Evolutionary conservation across 2,329 filamentous ascomycete genomes (phyloP).

Genomic region (Alternaria atra): DNA sequence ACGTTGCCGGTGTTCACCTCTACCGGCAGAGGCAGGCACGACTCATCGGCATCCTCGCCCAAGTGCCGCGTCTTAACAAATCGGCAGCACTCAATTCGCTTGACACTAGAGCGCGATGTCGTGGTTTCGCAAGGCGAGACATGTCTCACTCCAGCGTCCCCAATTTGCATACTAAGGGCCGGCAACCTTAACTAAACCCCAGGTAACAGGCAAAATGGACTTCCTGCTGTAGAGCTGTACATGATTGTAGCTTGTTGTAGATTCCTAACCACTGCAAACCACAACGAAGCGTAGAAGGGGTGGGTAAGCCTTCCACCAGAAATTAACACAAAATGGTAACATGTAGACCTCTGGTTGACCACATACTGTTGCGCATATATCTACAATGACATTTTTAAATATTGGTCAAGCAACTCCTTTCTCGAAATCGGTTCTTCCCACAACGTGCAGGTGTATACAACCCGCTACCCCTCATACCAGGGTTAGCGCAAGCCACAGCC

Average conservation of each 20-base stretch:
- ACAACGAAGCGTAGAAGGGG: neutral
- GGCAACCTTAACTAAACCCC: slow-evolving; percentile 34
- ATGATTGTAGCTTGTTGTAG: no score
- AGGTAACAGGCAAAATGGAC: neutral
- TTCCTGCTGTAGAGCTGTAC: neutral
- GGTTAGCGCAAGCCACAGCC: slow-evolving; percentile 9
- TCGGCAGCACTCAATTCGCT: neutral
- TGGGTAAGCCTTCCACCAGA: neutral
- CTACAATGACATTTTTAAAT: no score
- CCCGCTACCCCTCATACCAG: slow-evolving; percentile 1
- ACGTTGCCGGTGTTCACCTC: neutral
- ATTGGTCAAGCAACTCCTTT: neutral
- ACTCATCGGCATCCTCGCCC: neutral
- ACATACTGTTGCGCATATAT: no score
- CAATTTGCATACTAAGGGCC: slow-evolving; percentile 15
- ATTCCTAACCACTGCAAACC: neutral
- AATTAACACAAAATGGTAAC: no score
- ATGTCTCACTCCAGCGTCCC: slow-evolving; percentile 16
- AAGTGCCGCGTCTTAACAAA: neutral
- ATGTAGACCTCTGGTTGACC: no score
- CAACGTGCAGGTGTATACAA: neutral
- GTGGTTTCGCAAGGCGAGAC: slow-evolving; percentile 12
- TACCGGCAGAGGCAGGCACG: neutral
- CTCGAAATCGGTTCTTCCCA: neutral
- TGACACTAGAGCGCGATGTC: neutral